phyloP scores from a whole-genome alignment of 148 eudicot genomes.

The Camellia granthamiana region DNA sequence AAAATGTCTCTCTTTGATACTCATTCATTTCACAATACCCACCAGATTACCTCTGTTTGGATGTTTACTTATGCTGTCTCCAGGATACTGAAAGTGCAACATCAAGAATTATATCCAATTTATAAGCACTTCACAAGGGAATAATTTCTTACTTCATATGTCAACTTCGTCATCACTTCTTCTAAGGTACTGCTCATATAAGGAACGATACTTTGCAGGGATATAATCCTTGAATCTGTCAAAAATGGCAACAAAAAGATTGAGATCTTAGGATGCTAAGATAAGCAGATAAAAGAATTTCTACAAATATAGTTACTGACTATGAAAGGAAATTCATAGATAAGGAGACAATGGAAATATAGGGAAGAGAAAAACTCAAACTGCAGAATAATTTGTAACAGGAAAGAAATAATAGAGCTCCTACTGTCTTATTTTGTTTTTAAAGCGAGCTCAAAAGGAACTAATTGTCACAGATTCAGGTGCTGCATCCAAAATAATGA shows the following conservation, averaged over 20 bases:
- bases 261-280: no score
- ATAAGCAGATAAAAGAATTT: no score
- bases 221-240: conserved; percentile 83
- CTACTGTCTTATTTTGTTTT: no score
- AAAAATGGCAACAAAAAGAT: conserved; percentile 10
- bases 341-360: neutral
- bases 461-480: neutral
- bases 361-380: neutral
- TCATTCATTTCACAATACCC: neutral
- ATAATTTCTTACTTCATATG: conserved; percentile 14
- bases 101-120: neutral
- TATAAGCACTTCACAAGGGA: neutral
- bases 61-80: neutral
- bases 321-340: no score
- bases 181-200: conserved; percentile 59
- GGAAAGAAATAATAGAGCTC: neutral
- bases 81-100: neutral
- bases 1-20: no score
- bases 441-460: no score
- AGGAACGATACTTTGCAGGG: conserved; percentile 69
- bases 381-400: neutral
- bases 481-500: no score
- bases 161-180: conserved; percentile 26
- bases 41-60: no score
- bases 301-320: neutral